These are phyloP conservation scores for peach (Prunus persica) DNA, from an alignment of 306 rosid genomes.

Conservation along the genomic window Prunus_persica_NCBIv2 NC_034012.1:5645001-5645500, in stretches of 20 bases:
- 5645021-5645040: no score
- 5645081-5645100: constrained; percentile 44
- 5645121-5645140: constrained; percentile 17
- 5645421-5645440: constrained; percentile 84
- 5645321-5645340: constrained; percentile 29
- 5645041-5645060: no score
- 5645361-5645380: constrained; percentile 75
- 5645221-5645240: constrained; percentile 61
- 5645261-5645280: constrained; percentile 29
- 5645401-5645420: constrained; percentile 78
- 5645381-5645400: constrained; percentile 82
- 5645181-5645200: not conserved
- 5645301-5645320: constrained; percentile 24
- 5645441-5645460: constrained; percentile 68
- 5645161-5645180: not conserved
- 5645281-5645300: constrained; percentile 15
- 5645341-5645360: constrained; percentile 45
- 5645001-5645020: no score
- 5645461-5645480: constrained; percentile 67
- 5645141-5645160: not conserved
- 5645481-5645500: constrained; percentile 69
- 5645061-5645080: no score
- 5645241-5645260: constrained; percentile 48
- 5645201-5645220: constrained; percentile 32
- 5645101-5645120: constrained; percentile 46